These are phyloP conservation scores for Labyrinthula sp. DNA, from an alignment of 352 stramenopile species.

Conservation along the genomic window DNA sequence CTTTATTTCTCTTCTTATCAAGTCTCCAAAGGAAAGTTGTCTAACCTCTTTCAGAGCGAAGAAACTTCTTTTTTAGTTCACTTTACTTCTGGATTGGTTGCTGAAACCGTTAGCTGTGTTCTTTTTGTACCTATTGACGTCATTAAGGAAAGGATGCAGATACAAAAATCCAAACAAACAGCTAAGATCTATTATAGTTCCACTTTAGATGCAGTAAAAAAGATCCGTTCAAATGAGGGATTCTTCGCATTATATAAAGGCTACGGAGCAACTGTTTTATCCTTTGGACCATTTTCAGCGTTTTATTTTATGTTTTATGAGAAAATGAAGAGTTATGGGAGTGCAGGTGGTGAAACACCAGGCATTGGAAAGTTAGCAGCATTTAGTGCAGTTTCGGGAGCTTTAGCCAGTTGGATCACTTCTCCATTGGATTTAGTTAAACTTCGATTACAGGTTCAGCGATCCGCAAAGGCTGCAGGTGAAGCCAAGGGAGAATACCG, in stretches of 20 bases:
- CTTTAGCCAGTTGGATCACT: conserved; percentile 74
- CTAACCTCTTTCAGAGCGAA: background rate
- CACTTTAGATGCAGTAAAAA: conserved; percentile 60
- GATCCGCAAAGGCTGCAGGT: conserved; percentile 34
- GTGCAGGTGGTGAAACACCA: conserved; percentile 28
- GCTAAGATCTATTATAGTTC: conserved; percentile 60
- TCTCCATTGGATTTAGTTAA: conserved; percentile 88
- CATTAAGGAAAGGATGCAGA: conserved; percentile 90
- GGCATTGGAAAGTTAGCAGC: conserved; percentile 40
- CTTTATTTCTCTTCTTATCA: conserved; percentile 92
- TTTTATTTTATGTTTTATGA: conserved; percentile 97
- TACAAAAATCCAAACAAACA: conserved; percentile 43
- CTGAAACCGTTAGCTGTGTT: conserved; percentile 64
- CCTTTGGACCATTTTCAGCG: conserved; percentile 86
- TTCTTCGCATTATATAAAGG: conserved; percentile 75
- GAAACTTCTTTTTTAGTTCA: conserved; percentile 35
- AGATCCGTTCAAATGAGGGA: conserved; percentile 64
- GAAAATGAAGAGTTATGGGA: conserved; percentile 39
- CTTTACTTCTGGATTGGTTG: conserved; percentile 50
- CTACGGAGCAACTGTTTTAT: conserved; percentile 77
- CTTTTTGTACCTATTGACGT: conserved; percentile 97
- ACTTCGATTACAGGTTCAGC: conserved; percentile 71
- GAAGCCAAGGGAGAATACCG: conserved; percentile 41
- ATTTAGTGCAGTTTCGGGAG: conserved; percentile 54
- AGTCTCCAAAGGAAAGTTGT: conserved; percentile 43